Evolutionary conservation across 495 filamentous ascomycete genomes (phyloP), one percentile per base, ranked within the genome.

Genomic region (Sordaria brevicollis): DNA sequence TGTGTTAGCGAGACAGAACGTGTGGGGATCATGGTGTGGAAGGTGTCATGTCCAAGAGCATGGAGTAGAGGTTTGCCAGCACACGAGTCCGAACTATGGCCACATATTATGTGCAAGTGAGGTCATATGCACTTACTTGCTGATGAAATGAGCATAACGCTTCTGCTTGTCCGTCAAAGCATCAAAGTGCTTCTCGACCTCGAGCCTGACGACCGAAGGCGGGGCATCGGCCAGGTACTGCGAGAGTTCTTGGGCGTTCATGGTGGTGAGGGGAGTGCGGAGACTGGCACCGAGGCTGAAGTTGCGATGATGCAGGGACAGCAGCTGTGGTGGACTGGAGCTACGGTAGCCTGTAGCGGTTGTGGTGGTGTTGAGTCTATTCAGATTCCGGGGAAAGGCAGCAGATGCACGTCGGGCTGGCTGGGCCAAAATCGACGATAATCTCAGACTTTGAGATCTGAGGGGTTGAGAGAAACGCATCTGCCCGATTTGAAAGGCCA

Each of bases 111-210:
- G 49, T 31, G 49, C 0, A 57, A 7, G 25, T 31, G 11, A 3
- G 1, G 49, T 13, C 9, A 62, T 6, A 10, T 62, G 49, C 49
- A 65, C 83, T 71, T 86, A 94, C 92, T 86, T 84, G 85, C 90
- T 93, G 76, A 97, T 92, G 74, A 92, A 91, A 79, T 99, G 95
- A 38, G 95, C 93, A 81, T 99, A 99, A 79, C 87, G 88, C 78
- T 92, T 93, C 82, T 93, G 86, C 73, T 89, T 83, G 75, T 92
- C 88, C 43, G 85, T 88, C 68, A 99, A 81, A 13, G 91, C 87
- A 49, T 93, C 89, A 79, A 97, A 99, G 79, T 97, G 95, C 68
- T 90, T 88, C 81, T 92, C 92, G 77, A 97, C 91, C 75, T 91
- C 89, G 36, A 99, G 86, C 21, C 89, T 87, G 57, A 97, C 94